Evolutionary conservation across 164 flowering plant species (phyloP), one percentile per base, ranked within the genome.

Genomic region (Buxus sempervirens): DNA sequence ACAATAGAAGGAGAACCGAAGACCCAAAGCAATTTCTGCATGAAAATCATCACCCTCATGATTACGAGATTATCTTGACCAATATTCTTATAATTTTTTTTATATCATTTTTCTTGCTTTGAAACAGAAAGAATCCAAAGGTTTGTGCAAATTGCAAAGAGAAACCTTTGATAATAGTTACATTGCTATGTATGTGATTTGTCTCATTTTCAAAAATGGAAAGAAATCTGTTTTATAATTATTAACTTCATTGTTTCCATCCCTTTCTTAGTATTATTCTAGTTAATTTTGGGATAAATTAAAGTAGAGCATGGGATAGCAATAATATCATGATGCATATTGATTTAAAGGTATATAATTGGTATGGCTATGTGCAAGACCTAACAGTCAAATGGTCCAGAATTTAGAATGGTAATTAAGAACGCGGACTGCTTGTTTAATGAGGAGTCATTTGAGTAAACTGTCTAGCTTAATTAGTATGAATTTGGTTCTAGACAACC

Each of bases 21-120:
- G 73, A 69, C 76, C 75, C 69, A 79, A 79, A 80, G 75, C 75
- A 74, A 82, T 77, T 23, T 70, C 66, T 78, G 80, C 90, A 85
- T 88, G 77, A 82, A 86, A 86, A 88, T 83, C 88, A 88, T 79
- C 88, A 82, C 79, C 82, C 58, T 22, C 64, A 81, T 86, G 74
- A 86, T 85, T 86, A 80, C 85, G 53, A 64, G 62, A 74, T 75
- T 79, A 72, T 82, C 83, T 66, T 79, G 79, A 55, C 79, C 32
- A 45, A 26, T 72, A 67, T 76, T 72, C 57, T 58, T 72, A 24
- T 16, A 70, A 58, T 59, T 53, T 18, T 20, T 62, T 69, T 55
- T 69, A 22, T 38, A 55, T 58, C 45, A 32, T 70, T 69, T 63
- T 41, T 62, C 38, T 64, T 65, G 54, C 64, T 65, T 49, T 49